Percentiles rank a stretch among this genome's conserved stretches.
These are phyloP conservation scores for Fusarium sp. DNA, from an alignment of 2,329 filamentous ascomycete genomes.

Conservation along the genomic window DNA sequence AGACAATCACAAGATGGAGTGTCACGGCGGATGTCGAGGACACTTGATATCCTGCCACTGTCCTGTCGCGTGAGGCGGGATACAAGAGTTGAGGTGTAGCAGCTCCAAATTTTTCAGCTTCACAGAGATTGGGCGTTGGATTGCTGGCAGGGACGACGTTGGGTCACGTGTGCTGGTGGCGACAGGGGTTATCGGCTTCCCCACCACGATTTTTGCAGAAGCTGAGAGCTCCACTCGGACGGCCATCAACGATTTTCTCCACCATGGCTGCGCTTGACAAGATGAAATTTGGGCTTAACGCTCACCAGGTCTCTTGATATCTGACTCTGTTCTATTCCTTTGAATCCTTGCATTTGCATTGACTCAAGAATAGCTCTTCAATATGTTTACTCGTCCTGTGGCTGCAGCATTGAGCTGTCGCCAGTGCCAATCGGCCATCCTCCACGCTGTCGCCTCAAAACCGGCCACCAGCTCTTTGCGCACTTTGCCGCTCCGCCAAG, in stretches of 20 bases:
- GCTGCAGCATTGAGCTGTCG: conserved; percentile 51
- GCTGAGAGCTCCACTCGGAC: neutral
- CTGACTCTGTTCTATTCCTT: conserved; percentile 11
- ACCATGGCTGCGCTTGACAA: conserved; percentile 18
- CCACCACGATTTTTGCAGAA: conserved; percentile 25
- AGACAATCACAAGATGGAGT: conserved; percentile 16
- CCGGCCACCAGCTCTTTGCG: conserved; percentile 42
- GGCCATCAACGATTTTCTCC: conserved; percentile 26
- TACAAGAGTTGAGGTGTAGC: neutral
- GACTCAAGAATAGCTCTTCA: neutral
- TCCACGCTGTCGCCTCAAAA: conserved; percentile 50
- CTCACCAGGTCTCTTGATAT: conserved; percentile 7
- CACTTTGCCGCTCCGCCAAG: conserved; percentile 41
- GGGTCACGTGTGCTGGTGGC: conserved; percentile 43
- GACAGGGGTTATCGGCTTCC: conserved; percentile 5
- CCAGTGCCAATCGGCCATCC: conserved; percentile 50
- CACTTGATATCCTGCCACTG: conserved; percentile 34
- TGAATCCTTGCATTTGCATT: neutral
- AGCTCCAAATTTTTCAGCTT: neutral
- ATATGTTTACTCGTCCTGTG: conserved; percentile 53
- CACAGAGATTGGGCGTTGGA: conserved; percentile 24
- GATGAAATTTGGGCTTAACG: conserved; percentile 24
- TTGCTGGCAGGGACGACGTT: conserved; percentile 10
- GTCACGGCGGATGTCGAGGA: conserved; percentile 35
- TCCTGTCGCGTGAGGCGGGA: conserved; percentile 46